A percentile compares a stretch with the other conserved stretches of the same genome.
phyloP scores from a whole-genome alignment of 2,329 filamentous ascomycete species.

The Aspergillus luchuensis region DNA sequence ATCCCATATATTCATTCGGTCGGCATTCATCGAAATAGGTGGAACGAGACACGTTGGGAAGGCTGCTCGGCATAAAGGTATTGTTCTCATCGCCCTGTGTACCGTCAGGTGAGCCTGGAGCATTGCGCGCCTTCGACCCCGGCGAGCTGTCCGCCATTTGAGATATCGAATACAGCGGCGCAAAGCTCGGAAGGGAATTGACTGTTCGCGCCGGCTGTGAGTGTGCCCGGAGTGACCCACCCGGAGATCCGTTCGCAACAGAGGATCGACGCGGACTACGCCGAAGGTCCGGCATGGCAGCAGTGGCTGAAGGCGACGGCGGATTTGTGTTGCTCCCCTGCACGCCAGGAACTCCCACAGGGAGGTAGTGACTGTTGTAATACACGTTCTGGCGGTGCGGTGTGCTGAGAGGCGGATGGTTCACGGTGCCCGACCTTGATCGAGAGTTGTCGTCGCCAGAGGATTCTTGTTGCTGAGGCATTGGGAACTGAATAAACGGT shows the following conservation, averaged over 20 bases:
- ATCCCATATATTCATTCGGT: constrained; percentile 48
- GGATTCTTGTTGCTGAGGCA: constrained; percentile 40
- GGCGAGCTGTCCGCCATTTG: constrained; percentile 35
- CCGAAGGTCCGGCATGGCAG: constrained; percentile 45
- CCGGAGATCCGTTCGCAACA: constrained; percentile 45
- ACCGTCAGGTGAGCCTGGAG: constrained; percentile 37
- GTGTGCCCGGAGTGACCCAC: constrained; percentile 48
- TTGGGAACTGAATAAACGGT: constrained; percentile 45
- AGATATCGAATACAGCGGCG: constrained; percentile 36
- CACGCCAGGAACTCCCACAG: constrained; percentile 36
- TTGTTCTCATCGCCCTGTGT: constrained; percentile 38
- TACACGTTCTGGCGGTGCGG: constrained; percentile 39
- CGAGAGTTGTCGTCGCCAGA: constrained; percentile 40
- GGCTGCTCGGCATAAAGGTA: constrained; percentile 33
- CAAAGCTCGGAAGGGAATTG: constrained; percentile 38
- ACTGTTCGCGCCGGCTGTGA: constrained; percentile 53
- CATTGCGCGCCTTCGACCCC: constrained; percentile 32
- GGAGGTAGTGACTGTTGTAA: constrained; percentile 40
- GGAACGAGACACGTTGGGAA: constrained; percentile 37
- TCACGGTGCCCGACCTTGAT: constrained; percentile 41
- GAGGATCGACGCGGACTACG: constrained; percentile 50
- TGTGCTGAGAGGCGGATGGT: constrained; percentile 36
- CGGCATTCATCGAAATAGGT: constrained; percentile 42
- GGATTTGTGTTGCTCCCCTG: constrained; percentile 49
- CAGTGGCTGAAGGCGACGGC: constrained; percentile 46